Percentiles rank a stretch among this genome's conserved stretches.
These are phyloP conservation scores for Boletus barrowsii DNA, from an alignment of 768 basidiomycete species.

Conservation along the genomic window DNA sequence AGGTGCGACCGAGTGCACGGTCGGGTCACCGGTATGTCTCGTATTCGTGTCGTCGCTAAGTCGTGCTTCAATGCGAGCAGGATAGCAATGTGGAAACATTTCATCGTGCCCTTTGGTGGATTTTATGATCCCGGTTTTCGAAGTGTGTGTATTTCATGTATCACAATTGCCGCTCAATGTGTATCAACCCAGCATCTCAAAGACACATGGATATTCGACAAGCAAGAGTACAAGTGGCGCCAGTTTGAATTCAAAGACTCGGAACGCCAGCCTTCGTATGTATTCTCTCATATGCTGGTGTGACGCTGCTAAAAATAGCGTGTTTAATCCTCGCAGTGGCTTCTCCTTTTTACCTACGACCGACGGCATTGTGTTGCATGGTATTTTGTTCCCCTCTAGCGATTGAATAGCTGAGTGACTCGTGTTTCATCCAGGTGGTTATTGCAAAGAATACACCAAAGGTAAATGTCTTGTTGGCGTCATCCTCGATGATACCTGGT, in stretches of 20 bases:
- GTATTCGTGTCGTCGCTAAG: too few relatives aligned
- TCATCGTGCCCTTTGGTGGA: slow-evolving; percentile 83
- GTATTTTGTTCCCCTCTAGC: slow-evolving; percentile 32
- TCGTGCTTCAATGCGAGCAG: slow-evolving; percentile 31
- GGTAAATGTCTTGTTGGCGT: slow-evolving; percentile 81
- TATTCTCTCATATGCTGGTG: not conserved
- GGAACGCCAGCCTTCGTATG: slow-evolving; percentile 71
- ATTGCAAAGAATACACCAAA: slow-evolving; percentile 86
- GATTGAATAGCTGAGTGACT: not conserved
- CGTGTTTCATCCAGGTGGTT: slow-evolving; percentile 56
- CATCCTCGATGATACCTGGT: slow-evolving; percentile 91
- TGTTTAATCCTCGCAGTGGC: slow-evolving; percentile 63
- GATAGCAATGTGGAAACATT: slow-evolving; percentile 90
- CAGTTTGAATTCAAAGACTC: slow-evolving; percentile 69
- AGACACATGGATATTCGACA: slow-evolving; percentile 85
- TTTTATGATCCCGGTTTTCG: slow-evolving; percentile 85
- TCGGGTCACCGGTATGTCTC: too few relatives aligned
- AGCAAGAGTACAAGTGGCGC: slow-evolving; percentile 82
- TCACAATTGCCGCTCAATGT: not conserved
- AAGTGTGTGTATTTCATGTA: too few relatives aligned
- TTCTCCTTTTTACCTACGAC: slow-evolving; percentile 79
- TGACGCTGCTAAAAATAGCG: not conserved
- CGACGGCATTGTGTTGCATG: slow-evolving; percentile 80
- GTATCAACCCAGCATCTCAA: slow-evolving; percentile 70
- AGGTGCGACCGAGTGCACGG: slow-evolving; percentile 73